Evolutionary conservation across 2,329 filamentous ascomycete species (phyloP).

Genomic region (Cordyceps tenuipes): DNA sequence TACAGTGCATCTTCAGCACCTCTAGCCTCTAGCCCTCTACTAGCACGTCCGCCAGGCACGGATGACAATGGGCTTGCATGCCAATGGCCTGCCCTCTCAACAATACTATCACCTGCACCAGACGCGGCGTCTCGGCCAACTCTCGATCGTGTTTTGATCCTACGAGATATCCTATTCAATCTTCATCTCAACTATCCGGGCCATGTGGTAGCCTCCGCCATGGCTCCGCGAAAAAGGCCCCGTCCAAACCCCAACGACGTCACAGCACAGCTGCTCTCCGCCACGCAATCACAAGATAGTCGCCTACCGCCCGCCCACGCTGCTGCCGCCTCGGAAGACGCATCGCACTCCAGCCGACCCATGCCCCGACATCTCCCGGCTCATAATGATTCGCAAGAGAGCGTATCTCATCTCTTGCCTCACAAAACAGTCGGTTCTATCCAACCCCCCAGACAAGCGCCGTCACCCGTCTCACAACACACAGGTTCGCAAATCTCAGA

Average conservation of each 20-base stretch:
- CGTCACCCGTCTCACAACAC: constrained; percentile 7
- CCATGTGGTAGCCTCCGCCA: constrained; percentile 12
- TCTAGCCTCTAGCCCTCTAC: background rate
- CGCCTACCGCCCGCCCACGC: constrained; percentile 6
- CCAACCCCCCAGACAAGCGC: background rate
- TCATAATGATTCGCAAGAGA: background rate
- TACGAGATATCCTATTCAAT: background rate
- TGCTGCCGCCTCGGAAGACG: constrained; percentile 14
- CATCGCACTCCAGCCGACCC: constrained; percentile 3
- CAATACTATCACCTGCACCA: background rate
- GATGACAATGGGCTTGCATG: constrained; percentile 4
- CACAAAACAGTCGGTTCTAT: constrained; percentile 14
- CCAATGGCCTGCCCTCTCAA: background rate
- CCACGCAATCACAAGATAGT: constrained; percentile 14
- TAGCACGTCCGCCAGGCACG: background rate
- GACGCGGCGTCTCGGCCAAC: constrained; percentile 1
- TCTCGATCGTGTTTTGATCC: background rate
- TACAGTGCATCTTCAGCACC: background rate
- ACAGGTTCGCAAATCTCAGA: constrained; percentile 44
- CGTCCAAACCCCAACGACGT: constrained; percentile 22
- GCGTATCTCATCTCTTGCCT: background rate
- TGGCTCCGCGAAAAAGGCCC: constrained; percentile 28
- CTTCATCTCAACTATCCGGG: background rate
- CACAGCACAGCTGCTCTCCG: constrained; percentile 12
- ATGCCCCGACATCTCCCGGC: constrained; percentile 6